These are phyloP conservation scores for Fusarium luffae DNA, from an alignment of 2,329 filamentous ascomycete species.

Conservation along the genomic window DNA sequence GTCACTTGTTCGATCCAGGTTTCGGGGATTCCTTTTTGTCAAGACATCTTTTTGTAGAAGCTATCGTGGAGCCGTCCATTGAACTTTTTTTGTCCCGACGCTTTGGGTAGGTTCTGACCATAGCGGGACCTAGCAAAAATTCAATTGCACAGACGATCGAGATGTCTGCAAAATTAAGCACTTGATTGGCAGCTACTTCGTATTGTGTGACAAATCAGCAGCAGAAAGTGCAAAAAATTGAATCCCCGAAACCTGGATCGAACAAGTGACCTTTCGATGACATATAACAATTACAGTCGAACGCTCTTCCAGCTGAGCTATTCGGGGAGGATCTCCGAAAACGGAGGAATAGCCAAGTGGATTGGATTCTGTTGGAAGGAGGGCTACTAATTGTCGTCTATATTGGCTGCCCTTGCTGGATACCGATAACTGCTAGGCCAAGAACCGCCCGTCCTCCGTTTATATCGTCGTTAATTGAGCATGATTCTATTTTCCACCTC, in stretches of 20 bases:
- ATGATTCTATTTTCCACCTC: rapidly evolving
- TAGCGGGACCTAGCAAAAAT: too few relatives aligned
- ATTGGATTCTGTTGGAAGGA: neutral
- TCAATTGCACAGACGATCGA: too few relatives aligned
- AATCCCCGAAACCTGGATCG: conserved; percentile 31
- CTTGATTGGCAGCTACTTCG: too few relatives aligned
- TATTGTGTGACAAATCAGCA: too few relatives aligned
- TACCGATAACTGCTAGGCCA: neutral
- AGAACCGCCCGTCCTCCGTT: neutral
- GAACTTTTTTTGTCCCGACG: conserved; percentile 18
- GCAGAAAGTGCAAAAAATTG: neutral
- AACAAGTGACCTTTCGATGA: conserved; percentile 6
- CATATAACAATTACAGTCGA: conserved; percentile 1
- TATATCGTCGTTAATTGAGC: neutral
- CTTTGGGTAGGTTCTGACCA: too few relatives aligned
- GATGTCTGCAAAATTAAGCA: too few relatives aligned
- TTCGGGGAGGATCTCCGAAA: conserved; percentile 30
- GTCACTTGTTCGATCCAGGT: conserved; percentile 7
- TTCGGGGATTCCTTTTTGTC: conserved; percentile 27
- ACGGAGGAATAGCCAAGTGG: neutral
- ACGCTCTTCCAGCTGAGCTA: conserved; percentile 43
- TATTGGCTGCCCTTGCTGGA: rapidly evolving
- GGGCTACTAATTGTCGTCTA: rapidly evolving
- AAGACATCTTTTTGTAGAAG: too few relatives aligned
- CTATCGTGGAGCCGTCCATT: too few relatives aligned